Conservation (phyloP, 2,329 filamentous ascomycete genomes). For the Xylariaceae sp. region DNA sequence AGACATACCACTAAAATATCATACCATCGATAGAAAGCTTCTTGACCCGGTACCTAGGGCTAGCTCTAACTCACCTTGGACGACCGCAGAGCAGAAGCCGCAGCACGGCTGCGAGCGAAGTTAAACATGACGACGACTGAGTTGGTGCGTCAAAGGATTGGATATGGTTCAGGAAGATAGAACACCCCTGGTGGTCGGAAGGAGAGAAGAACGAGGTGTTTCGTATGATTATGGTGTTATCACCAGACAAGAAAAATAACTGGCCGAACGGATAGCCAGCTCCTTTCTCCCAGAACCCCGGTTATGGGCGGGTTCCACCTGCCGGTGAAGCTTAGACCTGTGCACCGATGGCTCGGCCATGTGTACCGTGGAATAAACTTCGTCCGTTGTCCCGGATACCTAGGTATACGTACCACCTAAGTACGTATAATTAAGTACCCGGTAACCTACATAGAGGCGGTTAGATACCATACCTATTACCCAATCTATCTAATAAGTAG, state of each 20-base stretch:
- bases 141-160: constrained; percentile 18
- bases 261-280: constrained; percentile 23
- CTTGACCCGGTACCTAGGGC: background rate
- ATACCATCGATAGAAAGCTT: background rate
- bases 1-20: constrained; percentile 13
- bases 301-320: constrained; percentile 12
- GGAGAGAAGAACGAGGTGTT: constrained; percentile 12
- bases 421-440: no score
- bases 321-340: background rate
- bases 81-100: constrained; percentile 78
- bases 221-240: constrained; percentile 16
- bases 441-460: no score
- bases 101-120: constrained; percentile 77
- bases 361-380: background rate
- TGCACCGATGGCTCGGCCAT: constrained; percentile 8
- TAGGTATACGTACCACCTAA: no score
- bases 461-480: no score
- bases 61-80: constrained; percentile 63
- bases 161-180: constrained; percentile 1
- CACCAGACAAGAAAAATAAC: constrained; percentile 27
- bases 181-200: constrained; percentile 6
- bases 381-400: background rate
- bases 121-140: constrained; percentile 72
- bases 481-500: no score
- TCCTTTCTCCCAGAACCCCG: constrained; percentile 30